These are phyloP conservation scores for Thielaviopsis euricoi DNA, from an alignment of 2,329 filamentous ascomycete species.

Conservation along the genomic window DNA sequence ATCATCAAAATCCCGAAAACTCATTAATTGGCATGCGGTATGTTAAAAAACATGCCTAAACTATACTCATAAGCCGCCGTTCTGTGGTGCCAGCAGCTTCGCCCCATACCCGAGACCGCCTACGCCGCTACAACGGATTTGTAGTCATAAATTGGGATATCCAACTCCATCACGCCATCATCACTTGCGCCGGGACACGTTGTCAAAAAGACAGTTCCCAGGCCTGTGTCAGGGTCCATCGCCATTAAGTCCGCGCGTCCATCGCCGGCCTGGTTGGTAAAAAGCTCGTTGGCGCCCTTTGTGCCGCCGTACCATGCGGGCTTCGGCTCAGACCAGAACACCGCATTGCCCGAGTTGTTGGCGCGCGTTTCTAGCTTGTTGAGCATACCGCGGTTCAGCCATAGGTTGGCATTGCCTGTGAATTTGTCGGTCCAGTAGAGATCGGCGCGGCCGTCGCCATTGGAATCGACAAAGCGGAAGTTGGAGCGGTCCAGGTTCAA, in stretches of 20 bases:
- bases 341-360: not conserved
- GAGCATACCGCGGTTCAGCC: conserved; percentile 17
- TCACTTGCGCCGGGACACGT: conserved; percentile 2
- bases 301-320: conserved; percentile 11
- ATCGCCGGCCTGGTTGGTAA: conserved; percentile 17
- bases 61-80: not conserved
- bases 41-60: not conserved
- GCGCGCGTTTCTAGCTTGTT: not conserved
- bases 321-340: not conserved
- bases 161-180: not conserved
- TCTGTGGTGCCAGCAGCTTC: not conserved
- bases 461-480: conserved; percentile 22
- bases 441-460: conserved; percentile 22
- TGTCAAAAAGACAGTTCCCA: not conserved
- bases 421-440: conserved; percentile 22
- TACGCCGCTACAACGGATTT: not conserved
- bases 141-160: conserved; percentile 7
- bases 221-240: conserved; percentile 9
- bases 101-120: not conserved
- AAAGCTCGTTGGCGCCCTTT: conserved; percentile 14
- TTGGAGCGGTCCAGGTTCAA: conserved; percentile 21
- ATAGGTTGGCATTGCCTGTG: conserved; percentile 18
- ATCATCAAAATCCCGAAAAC: too few relatives aligned
- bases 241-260: conserved; percentile 15
- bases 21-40: not conserved